Conservation (phyloP, 2,329 filamentous ascomycete species). For the Thermoascus crustaceus region DNA sequence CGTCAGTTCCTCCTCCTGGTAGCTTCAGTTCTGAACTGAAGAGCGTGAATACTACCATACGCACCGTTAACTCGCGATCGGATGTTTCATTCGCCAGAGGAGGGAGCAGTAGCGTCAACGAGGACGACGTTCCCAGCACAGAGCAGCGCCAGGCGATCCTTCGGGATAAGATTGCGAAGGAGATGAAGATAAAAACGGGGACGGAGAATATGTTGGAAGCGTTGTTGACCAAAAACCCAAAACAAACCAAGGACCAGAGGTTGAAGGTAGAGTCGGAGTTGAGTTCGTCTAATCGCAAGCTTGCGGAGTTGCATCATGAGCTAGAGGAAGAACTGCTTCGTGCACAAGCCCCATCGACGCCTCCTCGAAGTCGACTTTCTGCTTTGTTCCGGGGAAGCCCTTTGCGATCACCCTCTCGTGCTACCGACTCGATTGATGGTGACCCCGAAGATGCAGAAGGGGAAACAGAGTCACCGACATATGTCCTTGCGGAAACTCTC, state of each 20-base stretch:
- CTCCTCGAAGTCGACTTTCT: slow-evolving; percentile 46
- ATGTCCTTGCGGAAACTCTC: slow-evolving; percentile 79
- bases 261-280: slow-evolving; percentile 77
- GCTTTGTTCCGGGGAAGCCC: slow-evolving; percentile 51
- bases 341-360: slow-evolving; percentile 47
- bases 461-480: slow-evolving; percentile 78
- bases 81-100: slow-evolving; percentile 46
- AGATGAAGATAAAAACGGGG: slow-evolving; percentile 95
- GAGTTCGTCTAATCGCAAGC: slow-evolving; percentile 71
- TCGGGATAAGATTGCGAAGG: slow-evolving; percentile 80
- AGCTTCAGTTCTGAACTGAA: slow-evolving; percentile 87
- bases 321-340: slow-evolving; percentile 54
- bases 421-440: slow-evolving; percentile 31
- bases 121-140: slow-evolving; percentile 51
- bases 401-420: slow-evolving; percentile 42
- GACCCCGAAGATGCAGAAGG: slow-evolving; percentile 51
- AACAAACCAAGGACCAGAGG: slow-evolving; percentile 83
- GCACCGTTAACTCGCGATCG: slow-evolving; percentile 52
- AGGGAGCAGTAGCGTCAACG: slow-evolving; percentile 45
- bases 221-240: slow-evolving; percentile 86
- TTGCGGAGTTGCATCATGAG: slow-evolving; percentile 51
- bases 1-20: slow-evolving; percentile 61
- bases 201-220: slow-evolving; percentile 98
- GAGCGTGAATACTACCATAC: slow-evolving; percentile 55
- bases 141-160: slow-evolving; percentile 69